A percentile compares a stretch with the other conserved stretches of the same genome.
Conservation (phyloP, 768 basidiomycete genomes). For the Tylopilus cervinicoccineus region DNA sequence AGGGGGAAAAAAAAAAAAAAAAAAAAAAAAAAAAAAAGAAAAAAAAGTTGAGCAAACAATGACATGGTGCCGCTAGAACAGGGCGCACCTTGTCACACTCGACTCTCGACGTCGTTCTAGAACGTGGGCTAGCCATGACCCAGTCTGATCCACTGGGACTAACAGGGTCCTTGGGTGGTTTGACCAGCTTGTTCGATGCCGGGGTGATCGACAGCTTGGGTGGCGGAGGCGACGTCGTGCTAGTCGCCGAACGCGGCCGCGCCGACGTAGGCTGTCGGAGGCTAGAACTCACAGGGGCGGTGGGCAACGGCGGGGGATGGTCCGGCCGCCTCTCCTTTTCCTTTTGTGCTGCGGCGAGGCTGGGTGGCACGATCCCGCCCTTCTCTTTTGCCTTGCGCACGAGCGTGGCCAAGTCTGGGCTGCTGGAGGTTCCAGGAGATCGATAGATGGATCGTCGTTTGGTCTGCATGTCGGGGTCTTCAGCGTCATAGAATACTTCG, state of each 20-base stretch:
- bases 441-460: constrained; percentile 86
- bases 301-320: constrained; percentile 44
- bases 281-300: constrained; percentile 17
- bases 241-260: constrained; percentile 44
- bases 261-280: constrained; percentile 26
- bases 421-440: constrained; percentile 84
- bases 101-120: constrained; percentile 39
- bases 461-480: constrained; percentile 63
- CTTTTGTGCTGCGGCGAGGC: constrained; percentile 27
- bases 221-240: constrained; percentile 28
- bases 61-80: neutral
- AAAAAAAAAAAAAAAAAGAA: neutral
- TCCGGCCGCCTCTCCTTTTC: constrained; percentile 36
- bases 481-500: constrained; percentile 61
- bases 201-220: constrained; percentile 36
- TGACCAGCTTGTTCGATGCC: constrained; percentile 21
- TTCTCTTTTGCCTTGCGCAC: constrained; percentile 78
- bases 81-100: constrained; percentile 45
- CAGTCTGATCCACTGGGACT: constrained; percentile 41
- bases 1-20: neutral
- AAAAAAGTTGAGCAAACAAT: neutral
- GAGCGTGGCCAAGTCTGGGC: constrained; percentile 87
- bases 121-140: constrained; percentile 45
- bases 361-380: constrained; percentile 40
- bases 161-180: constrained; percentile 26